Percentiles rank a stretch among this genome's conserved stretches.
Evolutionary conservation across 352 stramenopile species (phyloP).

Genomic region (Phytopythium litorale): DNA sequence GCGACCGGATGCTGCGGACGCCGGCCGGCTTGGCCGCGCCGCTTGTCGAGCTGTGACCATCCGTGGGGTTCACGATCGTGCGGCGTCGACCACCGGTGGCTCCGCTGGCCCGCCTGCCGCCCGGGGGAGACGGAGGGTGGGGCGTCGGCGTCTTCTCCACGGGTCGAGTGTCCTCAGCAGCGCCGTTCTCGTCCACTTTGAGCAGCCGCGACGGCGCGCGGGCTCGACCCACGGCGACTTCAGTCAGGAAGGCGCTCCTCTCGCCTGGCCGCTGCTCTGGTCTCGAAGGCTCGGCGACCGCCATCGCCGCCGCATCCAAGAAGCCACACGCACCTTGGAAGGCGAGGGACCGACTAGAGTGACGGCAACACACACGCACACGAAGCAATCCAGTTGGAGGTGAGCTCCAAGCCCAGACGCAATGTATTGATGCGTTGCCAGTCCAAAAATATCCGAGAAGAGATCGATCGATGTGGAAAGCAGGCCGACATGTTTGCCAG

Average conservation of each 20-base stretch:
- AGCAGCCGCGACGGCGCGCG: background rate
- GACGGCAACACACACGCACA: background rate
- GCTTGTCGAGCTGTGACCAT: background rate
- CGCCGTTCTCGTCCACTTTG: background rate
- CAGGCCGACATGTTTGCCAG: background rate
- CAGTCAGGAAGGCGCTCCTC: constrained; percentile 4
- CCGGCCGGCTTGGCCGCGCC: constrained; percentile 25
- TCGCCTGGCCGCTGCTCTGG: background rate
- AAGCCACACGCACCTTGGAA: background rate
- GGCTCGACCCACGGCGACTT: background rate
- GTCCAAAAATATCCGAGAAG: background rate
- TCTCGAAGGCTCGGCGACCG: background rate
- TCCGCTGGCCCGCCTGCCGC: background rate
- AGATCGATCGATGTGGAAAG: background rate
- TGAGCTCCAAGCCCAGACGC: background rate
- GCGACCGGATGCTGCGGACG: constrained; percentile 48
- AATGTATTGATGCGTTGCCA: background rate
- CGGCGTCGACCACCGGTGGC: background rate
- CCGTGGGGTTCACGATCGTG: background rate
- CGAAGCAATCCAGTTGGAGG: background rate
- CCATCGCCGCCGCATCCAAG: constrained; percentile 6
- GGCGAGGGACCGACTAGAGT: background rate
- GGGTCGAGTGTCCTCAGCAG: background rate
- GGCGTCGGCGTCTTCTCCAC: background rate
- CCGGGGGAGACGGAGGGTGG: background rate